phyloP scores from a whole-genome alignment of 805 yeast species.

The Ogataea naganishii region DNA sequence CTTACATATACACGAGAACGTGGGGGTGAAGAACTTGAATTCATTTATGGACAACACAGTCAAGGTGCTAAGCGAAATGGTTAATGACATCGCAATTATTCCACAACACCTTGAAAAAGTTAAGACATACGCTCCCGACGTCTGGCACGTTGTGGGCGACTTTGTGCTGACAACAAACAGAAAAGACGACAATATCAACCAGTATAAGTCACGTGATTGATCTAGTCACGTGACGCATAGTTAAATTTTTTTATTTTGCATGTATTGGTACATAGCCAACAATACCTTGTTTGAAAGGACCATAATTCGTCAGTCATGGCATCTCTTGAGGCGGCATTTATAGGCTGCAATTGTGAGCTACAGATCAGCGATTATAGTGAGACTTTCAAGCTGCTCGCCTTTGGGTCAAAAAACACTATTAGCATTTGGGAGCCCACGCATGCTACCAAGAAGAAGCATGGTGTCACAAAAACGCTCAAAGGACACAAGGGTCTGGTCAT shows the following conservation, averaged over 20 bases:
- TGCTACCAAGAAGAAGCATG: slow-evolving; percentile 21
- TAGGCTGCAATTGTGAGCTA: slow-evolving; percentile 66
- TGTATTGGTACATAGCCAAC: too few species aligned
- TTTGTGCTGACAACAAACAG: too few species aligned
- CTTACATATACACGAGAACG: slow-evolving; percentile 74
- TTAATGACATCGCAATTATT: slow-evolving; percentile 3
- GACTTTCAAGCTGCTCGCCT: slow-evolving; percentile 41
- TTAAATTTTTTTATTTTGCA: too few species aligned
- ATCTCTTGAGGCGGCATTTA: slow-evolving; percentile 47
- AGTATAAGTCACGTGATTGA: too few species aligned
- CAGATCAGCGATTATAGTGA: slow-evolving; percentile 46
- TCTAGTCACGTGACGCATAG: too few species aligned
- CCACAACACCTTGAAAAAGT: slow-evolving; percentile 48
- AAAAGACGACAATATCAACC: too few species aligned
- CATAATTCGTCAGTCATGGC: too few species aligned
- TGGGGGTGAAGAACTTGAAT: slow-evolving; percentile 34
- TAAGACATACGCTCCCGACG: slow-evolving; percentile 82
- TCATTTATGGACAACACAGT: slow-evolving; percentile 18
- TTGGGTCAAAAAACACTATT: slow-evolving; percentile 58
- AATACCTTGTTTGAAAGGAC: too few species aligned
- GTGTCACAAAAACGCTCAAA: slow-evolving; percentile 49
- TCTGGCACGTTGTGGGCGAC: slow-evolving; percentile 52
- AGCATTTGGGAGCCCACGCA: slow-evolving; percentile 64
- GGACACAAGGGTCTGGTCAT: slow-evolving; percentile 58
- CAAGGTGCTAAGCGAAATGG: slow-evolving; percentile 7